These are phyloP conservation scores for Sporothrix globosa DNA, from an alignment of 2,329 filamentous ascomycete species.

Conservation along the genomic window DNA sequence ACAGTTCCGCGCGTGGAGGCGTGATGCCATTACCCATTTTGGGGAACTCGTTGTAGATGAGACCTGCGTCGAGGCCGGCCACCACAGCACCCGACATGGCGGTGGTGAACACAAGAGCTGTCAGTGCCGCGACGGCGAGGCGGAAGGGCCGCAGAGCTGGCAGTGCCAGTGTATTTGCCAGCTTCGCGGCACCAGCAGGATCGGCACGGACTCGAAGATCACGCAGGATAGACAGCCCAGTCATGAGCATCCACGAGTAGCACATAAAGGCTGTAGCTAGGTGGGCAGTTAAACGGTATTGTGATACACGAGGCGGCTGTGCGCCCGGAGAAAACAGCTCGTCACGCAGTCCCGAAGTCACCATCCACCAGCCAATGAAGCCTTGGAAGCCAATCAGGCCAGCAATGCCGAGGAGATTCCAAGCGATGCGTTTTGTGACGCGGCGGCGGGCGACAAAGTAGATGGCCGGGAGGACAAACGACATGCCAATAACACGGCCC, in stretches of 20 bases:
- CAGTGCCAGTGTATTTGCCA: constrained; percentile 64
- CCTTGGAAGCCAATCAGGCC: constrained; percentile 92
- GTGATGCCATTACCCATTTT: constrained; percentile 86
- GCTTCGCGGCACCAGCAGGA: constrained; percentile 63
- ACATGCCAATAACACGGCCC: constrained; percentile 87
- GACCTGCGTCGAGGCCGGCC: constrained; percentile 89
- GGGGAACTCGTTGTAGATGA: constrained; percentile 99
- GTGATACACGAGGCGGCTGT: constrained; percentile 89
- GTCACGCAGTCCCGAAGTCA: constrained; percentile 92
- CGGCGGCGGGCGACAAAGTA: constrained; percentile 84
- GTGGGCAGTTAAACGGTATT: constrained; percentile 90
- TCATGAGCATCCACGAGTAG: constrained; percentile 92
- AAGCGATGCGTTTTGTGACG: constrained; percentile 77
- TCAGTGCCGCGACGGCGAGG: constrained; percentile 69
- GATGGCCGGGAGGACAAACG: constrained; percentile 82
- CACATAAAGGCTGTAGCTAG: constrained; percentile 88
- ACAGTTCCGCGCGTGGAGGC: constrained; percentile 81
- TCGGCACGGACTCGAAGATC: constrained; percentile 71
- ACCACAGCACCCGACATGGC: constrained; percentile 94
- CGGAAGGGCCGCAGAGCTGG: constrained; percentile 75
- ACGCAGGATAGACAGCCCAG: constrained; percentile 81
- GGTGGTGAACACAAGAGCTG: constrained; percentile 79
- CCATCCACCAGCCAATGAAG: constrained; percentile 99
- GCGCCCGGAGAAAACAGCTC: constrained; percentile 90
- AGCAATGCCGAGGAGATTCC: constrained; percentile 79